phyloP scores from a whole-genome alignment of 345 rosid species.

The Ricinus communis region DNA sequence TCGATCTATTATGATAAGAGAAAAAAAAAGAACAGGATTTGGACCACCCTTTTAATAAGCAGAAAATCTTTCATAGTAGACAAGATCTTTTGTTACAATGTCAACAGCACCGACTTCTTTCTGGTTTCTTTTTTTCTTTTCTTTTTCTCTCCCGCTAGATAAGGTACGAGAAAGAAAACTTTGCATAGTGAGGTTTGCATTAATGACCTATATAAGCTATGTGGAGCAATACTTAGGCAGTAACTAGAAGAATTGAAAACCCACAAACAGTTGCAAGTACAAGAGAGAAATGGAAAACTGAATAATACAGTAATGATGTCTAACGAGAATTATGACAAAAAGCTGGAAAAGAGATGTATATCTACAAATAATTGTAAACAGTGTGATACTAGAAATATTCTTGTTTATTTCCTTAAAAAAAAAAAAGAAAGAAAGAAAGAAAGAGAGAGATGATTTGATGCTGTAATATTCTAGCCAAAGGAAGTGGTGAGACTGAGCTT shows the following conservation, averaged over 20 bases:
- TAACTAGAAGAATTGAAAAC: not conserved
- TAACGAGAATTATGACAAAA: not conserved
- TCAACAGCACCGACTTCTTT: conserved; percentile 25
- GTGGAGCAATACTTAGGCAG: too few species aligned
- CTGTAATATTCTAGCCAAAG: conserved; percentile 4
- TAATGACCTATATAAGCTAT: not conserved
- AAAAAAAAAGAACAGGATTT: not conserved
- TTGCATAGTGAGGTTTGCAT: conserved; percentile 3
- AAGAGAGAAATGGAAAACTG: not conserved
- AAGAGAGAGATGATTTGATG: conserved; percentile 5
- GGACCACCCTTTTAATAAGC: conserved; percentile 12
- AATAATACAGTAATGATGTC: not conserved
- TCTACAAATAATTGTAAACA: not conserved
- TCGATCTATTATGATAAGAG: not conserved
- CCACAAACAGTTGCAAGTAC: not conserved
- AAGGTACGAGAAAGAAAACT: conserved; percentile 32
- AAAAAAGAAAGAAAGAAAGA: not conserved
- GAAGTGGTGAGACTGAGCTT: not conserved
- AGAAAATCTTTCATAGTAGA: conserved; percentile 19
- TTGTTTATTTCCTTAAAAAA: conserved; percentile 5
- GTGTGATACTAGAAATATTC: conserved; percentile 8
- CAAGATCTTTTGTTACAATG: conserved; percentile 8
- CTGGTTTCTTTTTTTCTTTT: not conserved
- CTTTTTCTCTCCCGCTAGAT: conserved; percentile 15
- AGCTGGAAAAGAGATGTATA: not conserved